Conservation (phyloP, 2,329 filamentous ascomycete species). For the Aspergillus caelatus region DNA sequence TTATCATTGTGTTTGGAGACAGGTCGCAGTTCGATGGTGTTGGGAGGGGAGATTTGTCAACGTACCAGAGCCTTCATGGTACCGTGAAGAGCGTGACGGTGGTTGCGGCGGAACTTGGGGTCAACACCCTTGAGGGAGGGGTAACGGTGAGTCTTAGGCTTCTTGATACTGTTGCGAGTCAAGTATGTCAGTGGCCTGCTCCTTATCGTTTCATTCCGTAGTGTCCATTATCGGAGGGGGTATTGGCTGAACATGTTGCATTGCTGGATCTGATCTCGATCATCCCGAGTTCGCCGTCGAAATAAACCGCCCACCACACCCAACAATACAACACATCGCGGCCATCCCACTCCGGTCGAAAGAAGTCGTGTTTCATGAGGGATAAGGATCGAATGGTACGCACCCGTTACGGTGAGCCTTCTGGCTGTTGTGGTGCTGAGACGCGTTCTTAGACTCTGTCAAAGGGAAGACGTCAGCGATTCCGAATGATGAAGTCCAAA, state of each 20-base stretch:
- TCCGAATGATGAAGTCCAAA: conserved; percentile 4
- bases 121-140: conserved; percentile 98
- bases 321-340: conserved; percentile 16
- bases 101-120: conserved; percentile 99
- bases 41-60: conserved; percentile 26
- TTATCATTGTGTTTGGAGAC: neutral
- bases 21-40: neutral
- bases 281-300: neutral
- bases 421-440: conserved; percentile 96
- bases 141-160: conserved; percentile 99
- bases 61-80: conserved; percentile 96
- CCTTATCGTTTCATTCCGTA: neutral
- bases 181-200: conserved; percentile 26
- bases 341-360: neutral
- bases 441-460: conserved; percentile 99
- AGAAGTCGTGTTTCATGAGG: neutral
- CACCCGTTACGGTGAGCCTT: conserved; percentile 99
- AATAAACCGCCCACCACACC: conserved; percentile 1
- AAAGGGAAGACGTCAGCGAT: conserved; percentile 31
- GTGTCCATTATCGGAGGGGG: neutral
- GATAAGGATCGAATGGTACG: conserved; percentile 41
- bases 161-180: conserved; percentile 81
- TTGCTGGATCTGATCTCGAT: conserved; percentile 1
- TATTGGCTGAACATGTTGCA: conserved; percentile 5
- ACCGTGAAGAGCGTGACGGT: conserved; percentile 99